Evolutionary conservation across 768 basidiomycete genomes (phyloP).

Genomic region (Psilocybe cubensis): DNA sequence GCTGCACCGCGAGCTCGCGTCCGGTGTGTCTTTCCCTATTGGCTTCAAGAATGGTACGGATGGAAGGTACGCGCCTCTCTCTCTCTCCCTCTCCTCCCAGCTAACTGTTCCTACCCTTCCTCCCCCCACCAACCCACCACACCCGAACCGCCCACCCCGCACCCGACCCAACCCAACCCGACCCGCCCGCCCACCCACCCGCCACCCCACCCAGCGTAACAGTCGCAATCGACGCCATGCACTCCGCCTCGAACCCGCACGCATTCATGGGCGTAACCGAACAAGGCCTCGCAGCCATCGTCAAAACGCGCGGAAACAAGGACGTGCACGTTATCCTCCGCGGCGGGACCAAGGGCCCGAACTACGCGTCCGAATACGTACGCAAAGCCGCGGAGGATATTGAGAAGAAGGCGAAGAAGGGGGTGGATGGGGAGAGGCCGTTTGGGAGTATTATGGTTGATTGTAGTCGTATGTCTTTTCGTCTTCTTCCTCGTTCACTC

Average conservation of each 20-base stretch:
- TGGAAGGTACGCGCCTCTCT: constrained; percentile 58
- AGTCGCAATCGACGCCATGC: constrained; percentile 97
- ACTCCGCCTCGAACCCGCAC: constrained; percentile 87
- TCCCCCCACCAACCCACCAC: no score
- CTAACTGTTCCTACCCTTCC: no score
- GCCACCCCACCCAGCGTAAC: no score
- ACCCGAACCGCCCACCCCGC: no score
- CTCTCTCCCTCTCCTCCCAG: not conserved
- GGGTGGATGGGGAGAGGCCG: constrained; percentile 20
- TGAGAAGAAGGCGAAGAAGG: constrained; percentile 55
- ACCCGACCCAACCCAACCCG: no score
- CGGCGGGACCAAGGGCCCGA: constrained; percentile 90
- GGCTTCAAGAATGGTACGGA: constrained; percentile 99
- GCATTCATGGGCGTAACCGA: constrained; percentile 95
- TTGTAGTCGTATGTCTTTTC: constrained; percentile 64
- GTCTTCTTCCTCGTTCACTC: constrained; percentile 2
- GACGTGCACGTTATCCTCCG: constrained; percentile 97
- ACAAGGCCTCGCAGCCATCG: constrained; percentile 91
- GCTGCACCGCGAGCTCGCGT: constrained; percentile 94
- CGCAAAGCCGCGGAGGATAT: constrained; percentile 63
- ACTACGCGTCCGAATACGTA: constrained; percentile 79
- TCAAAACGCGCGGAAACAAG: constrained; percentile 82
- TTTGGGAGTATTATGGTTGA: constrained; percentile 87
- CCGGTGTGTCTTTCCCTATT: constrained; percentile 96
- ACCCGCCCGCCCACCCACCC: no score